A percentile compares a stretch with the other conserved stretches of the same genome.
These are phyloP conservation scores for Backusella morwellensis DNA, from an alignment of 192 early-diverging fungal species.

Conservation along the genomic window DNA sequence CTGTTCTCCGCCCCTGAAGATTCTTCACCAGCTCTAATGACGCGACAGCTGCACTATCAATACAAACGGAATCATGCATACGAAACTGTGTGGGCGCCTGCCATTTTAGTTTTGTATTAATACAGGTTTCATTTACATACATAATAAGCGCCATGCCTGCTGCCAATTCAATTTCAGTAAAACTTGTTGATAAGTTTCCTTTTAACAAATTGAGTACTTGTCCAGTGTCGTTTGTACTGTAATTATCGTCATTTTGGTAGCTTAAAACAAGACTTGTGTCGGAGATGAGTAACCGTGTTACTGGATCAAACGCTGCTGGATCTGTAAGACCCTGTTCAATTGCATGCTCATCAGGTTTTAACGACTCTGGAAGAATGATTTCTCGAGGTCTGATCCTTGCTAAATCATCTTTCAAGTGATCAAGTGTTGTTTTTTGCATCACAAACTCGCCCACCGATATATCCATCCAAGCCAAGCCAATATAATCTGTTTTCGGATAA, in stretches of 20 bases:
- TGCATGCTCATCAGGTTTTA: conserved; percentile 8
- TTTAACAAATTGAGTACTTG: not conserved
- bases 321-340: conserved; percentile 16
- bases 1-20: conserved; percentile 45
- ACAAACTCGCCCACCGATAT: conserved; percentile 88
- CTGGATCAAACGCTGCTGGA: conserved; percentile 24
- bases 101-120: conserved; percentile 58
- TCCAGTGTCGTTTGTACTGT: not conserved
- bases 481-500: conserved; percentile 21
- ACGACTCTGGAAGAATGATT: conserved; percentile 56
- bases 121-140: conserved; percentile 75
- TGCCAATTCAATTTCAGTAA: conserved; percentile 8
- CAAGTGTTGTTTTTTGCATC: conserved; percentile 51
- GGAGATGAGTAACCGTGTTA: not conserved
- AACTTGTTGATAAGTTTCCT: not conserved
- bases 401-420: conserved; percentile 62
- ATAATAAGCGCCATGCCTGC: conserved; percentile 58
- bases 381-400: conserved; percentile 85
- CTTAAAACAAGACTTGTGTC: conserved; percentile 17
- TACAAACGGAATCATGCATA: conserved; percentile 59
- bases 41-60: conserved; percentile 76
- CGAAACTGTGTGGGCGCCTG: conserved; percentile 60
- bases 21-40: conserved; percentile 76
- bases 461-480: conserved; percentile 90
- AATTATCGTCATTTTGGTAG: conserved; percentile 12